Percentiles rank a stretch among this genome's conserved stretches.
phyloP scores from a whole-genome alignment of 345 rosid species.

The Eucalyptus curtisii region DNA sequence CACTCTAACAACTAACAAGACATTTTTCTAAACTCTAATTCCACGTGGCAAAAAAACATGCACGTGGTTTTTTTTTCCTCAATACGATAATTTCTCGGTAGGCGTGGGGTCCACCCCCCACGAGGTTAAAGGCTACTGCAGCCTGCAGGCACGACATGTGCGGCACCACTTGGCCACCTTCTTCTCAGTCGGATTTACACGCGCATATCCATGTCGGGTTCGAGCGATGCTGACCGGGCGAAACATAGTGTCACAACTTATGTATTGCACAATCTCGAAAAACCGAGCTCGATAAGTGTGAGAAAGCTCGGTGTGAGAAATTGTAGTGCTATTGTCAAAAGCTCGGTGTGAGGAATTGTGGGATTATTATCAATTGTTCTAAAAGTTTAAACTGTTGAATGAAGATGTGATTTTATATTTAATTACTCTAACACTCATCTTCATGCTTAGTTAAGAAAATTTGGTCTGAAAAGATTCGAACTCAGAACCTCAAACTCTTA shows the following conservation, averaged over 20 bases:
- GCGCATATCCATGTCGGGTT: not conserved
- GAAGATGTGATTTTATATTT: too few species aligned
- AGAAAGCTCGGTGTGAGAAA: too few species aligned
- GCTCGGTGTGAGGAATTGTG: fast-evolving
- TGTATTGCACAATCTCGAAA: fast-evolving
- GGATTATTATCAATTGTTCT: fast-evolving
- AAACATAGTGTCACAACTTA: not conserved
- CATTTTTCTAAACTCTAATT: not conserved
- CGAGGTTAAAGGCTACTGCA: not conserved
- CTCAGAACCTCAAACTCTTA: fast-evolving
- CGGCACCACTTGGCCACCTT: not conserved
- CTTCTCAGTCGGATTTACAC: too few species aligned
- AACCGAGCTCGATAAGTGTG: too few species aligned
- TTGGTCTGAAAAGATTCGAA: fast-evolving
- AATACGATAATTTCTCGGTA: not conserved
- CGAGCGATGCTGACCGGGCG: not conserved
- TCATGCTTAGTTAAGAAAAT: fast-evolving
- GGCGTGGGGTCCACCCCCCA: not conserved
- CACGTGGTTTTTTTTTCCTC: not conserved
- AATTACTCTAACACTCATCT: too few species aligned
- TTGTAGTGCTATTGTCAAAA: too few species aligned
- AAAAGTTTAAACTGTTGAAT: fast-evolving
- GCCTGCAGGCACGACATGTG: not conserved
- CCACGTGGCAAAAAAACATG: not conserved
- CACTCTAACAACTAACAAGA: not conserved